Evolutionary conservation across 345 rosid species (phyloP), one percentile per base, ranked within the genome.

Genomic region (Crucihimalaya himalaica): DNA sequence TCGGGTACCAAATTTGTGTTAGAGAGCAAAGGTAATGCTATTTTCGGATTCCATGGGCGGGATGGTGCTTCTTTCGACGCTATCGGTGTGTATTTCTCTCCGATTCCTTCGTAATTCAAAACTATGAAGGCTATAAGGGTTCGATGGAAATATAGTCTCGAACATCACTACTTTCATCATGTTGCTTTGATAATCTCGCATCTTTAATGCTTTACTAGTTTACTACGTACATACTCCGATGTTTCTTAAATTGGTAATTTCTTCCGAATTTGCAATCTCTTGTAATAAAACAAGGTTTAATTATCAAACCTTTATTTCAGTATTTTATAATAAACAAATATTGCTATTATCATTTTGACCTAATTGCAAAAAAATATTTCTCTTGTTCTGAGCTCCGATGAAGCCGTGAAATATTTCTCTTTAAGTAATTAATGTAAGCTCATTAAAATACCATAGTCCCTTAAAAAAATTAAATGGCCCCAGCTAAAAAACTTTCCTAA

Each of bases 1-100:
- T 12, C 66, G 3, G 67, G 72, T 13, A 59, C 66, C 2, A n/a
- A 37, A 19, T 66, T 66, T 4, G 61, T 57, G 43, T 50, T 74
- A 0, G 64, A 73, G 56, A 63, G 14, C 1, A 32, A 48, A 48
- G 72, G 72, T 2, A 4, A 39, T 47, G 72, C 32, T 47, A 62
- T 76, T 56, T 42, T 70, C 1, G 75, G 80, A 11, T 76, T 76
- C 13, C 51, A 68, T 70, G 80, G 80, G 27, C 55, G 80, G 1
- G 65, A 23, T 16, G 70, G 74, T 25, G 39, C n/a, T 40, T 39
- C 15, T 27, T 25, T 76, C 4, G 70, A 76, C 32, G 63, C 66
- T 21, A 48, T 77, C 0, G 80, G 80, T 12, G 71, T 57, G 10
- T 76, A 76, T 28, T 70, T 23, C 34, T 23, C 70, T 13, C 60